Conservation (phyloP, 345 rosid species). For the Mallotus nudiflorus region DNA sequence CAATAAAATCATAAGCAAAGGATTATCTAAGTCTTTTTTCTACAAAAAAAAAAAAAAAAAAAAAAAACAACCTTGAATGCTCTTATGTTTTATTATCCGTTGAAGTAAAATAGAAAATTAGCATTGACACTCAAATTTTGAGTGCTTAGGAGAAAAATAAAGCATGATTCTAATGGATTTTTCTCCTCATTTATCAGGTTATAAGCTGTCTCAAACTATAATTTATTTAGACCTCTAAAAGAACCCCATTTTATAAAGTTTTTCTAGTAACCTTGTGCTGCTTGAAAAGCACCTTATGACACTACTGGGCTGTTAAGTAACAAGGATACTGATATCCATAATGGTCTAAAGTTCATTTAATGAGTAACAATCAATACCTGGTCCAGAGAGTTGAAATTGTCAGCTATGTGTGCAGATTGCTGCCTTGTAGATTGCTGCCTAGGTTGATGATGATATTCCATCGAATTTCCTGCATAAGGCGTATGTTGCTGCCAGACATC, state of each 20-base stretch:
- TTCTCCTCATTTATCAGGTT: too few relatives aligned
- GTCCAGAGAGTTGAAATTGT: conserved; percentile 67
- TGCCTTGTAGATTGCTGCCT: conserved; percentile 34
- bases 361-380: conserved; percentile 46
- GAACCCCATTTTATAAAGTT: too few relatives aligned
- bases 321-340: too few relatives aligned
- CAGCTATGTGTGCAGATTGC: conserved; percentile 50
- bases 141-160: too few relatives aligned
- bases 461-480: conserved; percentile 35
- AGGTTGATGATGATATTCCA: conserved; percentile 25
- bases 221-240: too few relatives aligned
- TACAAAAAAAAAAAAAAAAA: too few relatives aligned
- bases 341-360: background rate
- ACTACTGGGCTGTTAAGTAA: too few relatives aligned
- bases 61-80: too few relatives aligned
- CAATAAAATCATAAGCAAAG: background rate
- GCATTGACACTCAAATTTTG: background rate
- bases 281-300: too few relatives aligned
- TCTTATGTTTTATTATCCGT: background rate
- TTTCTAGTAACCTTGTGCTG: too few relatives aligned
- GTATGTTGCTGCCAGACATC: conserved; percentile 25
- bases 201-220: too few relatives aligned
- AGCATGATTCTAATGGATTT: too few relatives aligned
- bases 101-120: background rate
- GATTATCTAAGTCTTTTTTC: background rate